These are phyloP conservation scores for Penicillium sp. DNA, from an alignment of 2,329 filamentous ascomycete genomes.

Conservation along the genomic window DNA sequence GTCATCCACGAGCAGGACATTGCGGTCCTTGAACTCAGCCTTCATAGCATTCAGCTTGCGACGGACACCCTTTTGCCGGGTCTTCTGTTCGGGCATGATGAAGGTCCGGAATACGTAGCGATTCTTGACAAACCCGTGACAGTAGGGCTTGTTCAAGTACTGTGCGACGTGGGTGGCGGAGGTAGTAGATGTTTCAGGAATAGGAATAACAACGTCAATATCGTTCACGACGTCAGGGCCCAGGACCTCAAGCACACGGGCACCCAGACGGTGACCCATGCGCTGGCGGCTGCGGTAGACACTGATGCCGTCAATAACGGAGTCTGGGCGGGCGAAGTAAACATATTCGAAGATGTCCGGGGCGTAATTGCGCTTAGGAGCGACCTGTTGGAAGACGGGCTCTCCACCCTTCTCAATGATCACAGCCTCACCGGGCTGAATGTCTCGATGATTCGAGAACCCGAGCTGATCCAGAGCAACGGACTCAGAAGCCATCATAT, in stretches of 20 bases:
- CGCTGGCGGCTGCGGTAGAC: constrained; percentile 79
- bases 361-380: constrained; percentile 65
- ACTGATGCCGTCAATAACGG: constrained; percentile 80
- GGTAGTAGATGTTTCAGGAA: constrained; percentile 79
- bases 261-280: constrained; percentile 79
- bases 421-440: constrained; percentile 79
- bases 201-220: constrained; percentile 78
- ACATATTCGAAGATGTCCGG: constrained; percentile 87
- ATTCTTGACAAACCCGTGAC: constrained; percentile 84
- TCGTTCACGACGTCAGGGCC: constrained; percentile 67
- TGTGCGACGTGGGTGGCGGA: constrained; percentile 75
- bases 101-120: constrained; percentile 85
- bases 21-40: constrained; percentile 76
- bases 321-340: constrained; percentile 82
- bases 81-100: constrained; percentile 78
- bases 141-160: constrained; percentile 71
- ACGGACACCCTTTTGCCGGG: constrained; percentile 79
- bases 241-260: constrained; percentile 65
- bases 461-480: constrained; percentile 79
- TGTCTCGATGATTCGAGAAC: constrained; percentile 71
- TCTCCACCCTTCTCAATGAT: constrained; percentile 75
- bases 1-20: constrained; percentile 83
- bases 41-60: constrained; percentile 86
- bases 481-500: constrained; percentile 88
- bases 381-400: constrained; percentile 74